Evolutionary conservation across 495 filamentous ascomycete species (phyloP).

Genomic region (Neurospora sp.): DNA sequence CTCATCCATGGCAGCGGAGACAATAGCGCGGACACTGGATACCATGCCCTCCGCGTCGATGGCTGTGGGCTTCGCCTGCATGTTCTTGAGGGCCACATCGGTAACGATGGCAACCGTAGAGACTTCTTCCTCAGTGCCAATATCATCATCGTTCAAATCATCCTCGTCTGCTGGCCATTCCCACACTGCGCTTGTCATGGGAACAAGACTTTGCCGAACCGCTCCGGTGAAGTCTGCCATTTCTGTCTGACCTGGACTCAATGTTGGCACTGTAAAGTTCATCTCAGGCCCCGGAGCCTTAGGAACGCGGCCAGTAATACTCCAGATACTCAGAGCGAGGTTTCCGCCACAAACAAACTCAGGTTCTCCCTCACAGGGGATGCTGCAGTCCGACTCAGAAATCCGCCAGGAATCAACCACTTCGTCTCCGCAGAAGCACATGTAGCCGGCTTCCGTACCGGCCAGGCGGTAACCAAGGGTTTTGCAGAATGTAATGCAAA

Average conservation of each 20-base stretch:
- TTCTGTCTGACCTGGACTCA: slow-evolving; percentile 10
- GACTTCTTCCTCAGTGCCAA: not conserved
- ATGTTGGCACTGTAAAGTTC: slow-evolving; percentile 8
- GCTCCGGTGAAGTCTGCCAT: slow-evolving; percentile 7
- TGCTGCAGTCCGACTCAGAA: slow-evolving; percentile 28
- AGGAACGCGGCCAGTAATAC: slow-evolving; percentile 19
- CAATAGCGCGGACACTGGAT: slow-evolving; percentile 9
- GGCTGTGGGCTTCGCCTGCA: not conserved
- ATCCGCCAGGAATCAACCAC: slow-evolving; percentile 25
- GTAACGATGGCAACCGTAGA: not conserved
- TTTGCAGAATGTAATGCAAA: slow-evolving; percentile 46
- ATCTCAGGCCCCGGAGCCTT: slow-evolving; percentile 6
- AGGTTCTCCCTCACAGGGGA: slow-evolving; percentile 31
- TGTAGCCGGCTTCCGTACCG: slow-evolving; percentile 49
- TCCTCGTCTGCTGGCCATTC: slow-evolving; percentile 6
- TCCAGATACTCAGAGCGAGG: slow-evolving; percentile 30
- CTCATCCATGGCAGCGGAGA: slow-evolving; percentile 9
- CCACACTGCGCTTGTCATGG: slow-evolving; percentile 9
- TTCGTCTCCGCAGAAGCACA: slow-evolving; percentile 51
- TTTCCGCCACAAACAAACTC: slow-evolving; percentile 30
- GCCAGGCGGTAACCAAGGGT: slow-evolving; percentile 37
- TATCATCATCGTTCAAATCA: not conserved
- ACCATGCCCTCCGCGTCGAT: slow-evolving; percentile 9
- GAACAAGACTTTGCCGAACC: slow-evolving; percentile 10
- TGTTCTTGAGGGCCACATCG: not conserved